Evolutionary conservation across 176 grass and related monocot species (phyloP), one percentile per base, ranked within the genome.

Genomic region (Aegilops sharonensis): DNA sequence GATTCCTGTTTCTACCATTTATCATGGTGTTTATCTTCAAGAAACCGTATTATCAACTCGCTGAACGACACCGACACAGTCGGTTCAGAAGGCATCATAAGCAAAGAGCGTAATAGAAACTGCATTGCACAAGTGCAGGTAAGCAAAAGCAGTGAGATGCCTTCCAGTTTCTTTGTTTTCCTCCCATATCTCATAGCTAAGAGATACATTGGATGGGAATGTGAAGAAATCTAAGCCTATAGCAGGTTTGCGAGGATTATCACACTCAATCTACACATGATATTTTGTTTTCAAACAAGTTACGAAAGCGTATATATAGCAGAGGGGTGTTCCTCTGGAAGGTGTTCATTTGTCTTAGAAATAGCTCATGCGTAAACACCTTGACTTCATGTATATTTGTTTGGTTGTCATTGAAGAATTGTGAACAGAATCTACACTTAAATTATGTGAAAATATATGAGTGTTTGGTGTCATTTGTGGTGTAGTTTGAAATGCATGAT

Each of bases 1-100:
- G 54, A 0, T 57, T 57, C 5, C 0, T 21, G 18, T 57, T 57
- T 8, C 17, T 57, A 57, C 0, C 54, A 21, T 57, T 0, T 0
- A 21, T 20, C 17, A 21, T 57, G 0, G 2, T 20, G 6, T 21
- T 57, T 57, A 7, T 57, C 54, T 21, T 21, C 2, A 57, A 21
- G 18, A 57, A 57, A 21, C 18, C 18, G 6, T 57, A 57, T 3
- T 8, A 57, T 21, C 18, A 57, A 21, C 54, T 57, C 54, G 0
- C 2, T 8, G 5, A 8, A 20, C 0, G 6, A 8, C 54, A 57
- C 2, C 0, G 0, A 2, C 7, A 57, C 7, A 8, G 0, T 0
- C 6, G 0, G 0, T 57, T 57, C 2, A 57, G 21, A 8, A 20
- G 54, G 18, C 6, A 3, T 57, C 6, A 57, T 21, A 57, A 21